Evolutionary conservation across 345 rosid genomes (phyloP), one percentile per base, ranked within the genome.

Genomic region (Raphanus raphanistrum): DNA sequence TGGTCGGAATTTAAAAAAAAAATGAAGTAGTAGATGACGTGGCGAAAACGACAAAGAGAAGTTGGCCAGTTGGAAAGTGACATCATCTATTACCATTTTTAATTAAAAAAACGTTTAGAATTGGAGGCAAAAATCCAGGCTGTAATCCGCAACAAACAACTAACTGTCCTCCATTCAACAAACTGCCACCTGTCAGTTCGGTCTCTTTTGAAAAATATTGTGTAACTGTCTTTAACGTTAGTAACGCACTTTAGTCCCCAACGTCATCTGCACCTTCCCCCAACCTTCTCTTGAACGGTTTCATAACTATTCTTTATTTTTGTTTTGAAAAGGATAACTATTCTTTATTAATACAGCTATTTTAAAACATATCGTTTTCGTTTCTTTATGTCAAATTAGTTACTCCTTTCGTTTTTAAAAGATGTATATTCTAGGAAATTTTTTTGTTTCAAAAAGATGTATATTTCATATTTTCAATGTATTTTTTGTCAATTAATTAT

Each of bases 41-140:
- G 93, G 86, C 64, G 4, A 71, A 86, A 83, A 91, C 88, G 87
- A 91, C 92, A 87, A 85, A 69, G 48, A 65, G 13, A 26, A 59
- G 88, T 91, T 78, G 85, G 88, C 90, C 84, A 89, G 84, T 84
- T 80, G 85, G 88, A 86, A 80, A 82, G 84, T 78, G 89, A 82
- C 60, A 84, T 85, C 77, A 84, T 82, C 77, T 72, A 85, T 31
- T 71, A 59, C 79, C 68, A 63, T 32, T 13, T 13, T 80, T 45
- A 45, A 45, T 45, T 45, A 11, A 45, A 45, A 36, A 45, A 45
- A 45, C 52, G 52, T 45, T 45, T 45, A 3, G 12, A 45, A 45
- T 1, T 50, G 57, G 57, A 68, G 55, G 16, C 16, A 48, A 67
- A 65, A 45, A 35, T 78, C 88, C 91, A 87, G 89, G 75, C 92